A percentile compares a stretch with the other conserved stretches of the same genome.
Evolutionary conservation across 805 yeast genomes (phyloP).

Genomic region (Cyberlindnera maritima): DNA sequence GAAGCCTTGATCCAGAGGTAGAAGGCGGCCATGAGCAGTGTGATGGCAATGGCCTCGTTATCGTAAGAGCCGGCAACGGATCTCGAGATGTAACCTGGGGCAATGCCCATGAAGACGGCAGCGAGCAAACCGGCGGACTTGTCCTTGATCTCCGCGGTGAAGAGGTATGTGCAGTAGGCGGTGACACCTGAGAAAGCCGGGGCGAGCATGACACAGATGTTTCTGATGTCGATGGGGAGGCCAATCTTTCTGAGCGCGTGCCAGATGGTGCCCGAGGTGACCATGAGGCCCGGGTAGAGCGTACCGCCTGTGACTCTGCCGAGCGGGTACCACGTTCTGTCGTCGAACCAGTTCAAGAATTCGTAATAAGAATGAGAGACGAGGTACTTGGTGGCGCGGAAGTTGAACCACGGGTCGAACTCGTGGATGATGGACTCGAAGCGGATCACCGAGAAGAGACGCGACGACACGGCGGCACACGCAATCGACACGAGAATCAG

Average conservation of each 20-base stretch:
- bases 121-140: slow-evolving; percentile 86
- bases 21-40: slow-evolving; percentile 91
- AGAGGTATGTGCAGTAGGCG: slow-evolving; percentile 81
- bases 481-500: slow-evolving; percentile 74
- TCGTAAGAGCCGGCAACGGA: slow-evolving; percentile 99
- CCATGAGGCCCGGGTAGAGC: slow-evolving; percentile 96
- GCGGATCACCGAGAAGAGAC: slow-evolving; percentile 93
- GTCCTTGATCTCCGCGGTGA: slow-evolving; percentile 89
- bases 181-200: slow-evolving; percentile 96
- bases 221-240: slow-evolving; percentile 90
- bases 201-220: slow-evolving; percentile 92
- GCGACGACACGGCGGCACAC: slow-evolving; percentile 87
- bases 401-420: slow-evolving; percentile 96
- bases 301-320: slow-evolving; percentile 99
- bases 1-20: slow-evolving; percentile 94
- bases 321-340: slow-evolving; percentile 97
- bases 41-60: slow-evolving; percentile 98
- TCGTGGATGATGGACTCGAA: slow-evolving; percentile 97
- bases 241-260: slow-evolving; percentile 60
- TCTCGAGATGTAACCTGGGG: slow-evolving; percentile 97
- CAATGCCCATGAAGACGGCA: slow-evolving; percentile 94
- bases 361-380: slow-evolving; percentile 83
- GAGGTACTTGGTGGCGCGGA: slow-evolving; percentile 90
- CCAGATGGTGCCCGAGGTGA: slow-evolving; percentile 91
- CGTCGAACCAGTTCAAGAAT: slow-evolving; percentile 97